A percentile compares a stretch with the other conserved stretches of the same genome.
Conservation (phyloP, 1,284 basidiomycete genomes). For the Microbotryum lychnidis-dioicae region DNA sequence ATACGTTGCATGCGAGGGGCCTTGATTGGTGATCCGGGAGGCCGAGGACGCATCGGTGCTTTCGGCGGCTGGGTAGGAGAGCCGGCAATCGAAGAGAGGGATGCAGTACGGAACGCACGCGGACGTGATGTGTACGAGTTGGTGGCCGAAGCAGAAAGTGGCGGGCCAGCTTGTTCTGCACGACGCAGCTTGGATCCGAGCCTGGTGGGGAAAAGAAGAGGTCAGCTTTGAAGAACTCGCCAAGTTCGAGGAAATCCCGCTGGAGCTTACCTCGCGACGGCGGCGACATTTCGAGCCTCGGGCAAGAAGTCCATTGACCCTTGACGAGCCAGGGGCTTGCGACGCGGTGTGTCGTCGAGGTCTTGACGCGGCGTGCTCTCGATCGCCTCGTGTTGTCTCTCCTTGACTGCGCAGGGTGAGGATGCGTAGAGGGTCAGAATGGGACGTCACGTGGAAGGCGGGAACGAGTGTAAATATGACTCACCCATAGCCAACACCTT, state of each 20-base stretch:
- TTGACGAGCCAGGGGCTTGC: slow-evolving; percentile 13
- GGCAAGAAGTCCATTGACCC: slow-evolving; percentile 30
- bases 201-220: not conserved
- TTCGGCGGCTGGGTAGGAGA: slow-evolving; percentile 24
- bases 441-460: not conserved
- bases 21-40: not conserved
- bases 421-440: not conserved
- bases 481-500: slow-evolving; percentile 23
- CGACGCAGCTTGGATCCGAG: slow-evolving; percentile 26
- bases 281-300: slow-evolving; percentile 7
- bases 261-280: slow-evolving; percentile 19
- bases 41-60: not conserved
- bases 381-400: slow-evolving; percentile 2
- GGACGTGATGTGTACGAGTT: slow-evolving; percentile 2
- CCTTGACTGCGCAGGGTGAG: slow-evolving; percentile 5
- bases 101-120: slow-evolving; percentile 20
- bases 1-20: slow-evolving; percentile 15
- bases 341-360: slow-evolving; percentile 20
- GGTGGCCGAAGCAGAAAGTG: not conserved
- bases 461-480: not conserved
- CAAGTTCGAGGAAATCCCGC: not conserved
- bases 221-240: not conserved
- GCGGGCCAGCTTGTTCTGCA: slow-evolving; percentile 1
- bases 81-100: slow-evolving; percentile 26
- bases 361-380: slow-evolving; percentile 26